Percentiles rank a stretch among this genome's conserved stretches.
phyloP scores from a whole-genome alignment of 805 yeast species.

The Cyberlindnera veronae region DNA sequence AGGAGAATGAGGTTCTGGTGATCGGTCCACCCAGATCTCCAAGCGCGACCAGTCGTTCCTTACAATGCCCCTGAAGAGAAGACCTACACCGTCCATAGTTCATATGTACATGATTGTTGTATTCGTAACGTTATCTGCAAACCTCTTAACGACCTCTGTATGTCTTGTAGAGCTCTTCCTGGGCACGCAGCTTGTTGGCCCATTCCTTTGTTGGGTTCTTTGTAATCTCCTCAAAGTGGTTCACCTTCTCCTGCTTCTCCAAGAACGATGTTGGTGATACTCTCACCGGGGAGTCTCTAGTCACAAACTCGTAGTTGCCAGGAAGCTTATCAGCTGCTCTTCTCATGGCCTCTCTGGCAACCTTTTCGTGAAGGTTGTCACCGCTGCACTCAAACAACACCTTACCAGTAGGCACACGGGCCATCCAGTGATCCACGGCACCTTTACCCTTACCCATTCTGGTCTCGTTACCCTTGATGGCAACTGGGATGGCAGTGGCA shows the following conservation, averaged over 20 bases:
- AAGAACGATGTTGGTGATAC: slow-evolving; percentile 62
- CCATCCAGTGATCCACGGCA: slow-evolving; percentile 95
- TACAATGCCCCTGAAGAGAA: neutral
- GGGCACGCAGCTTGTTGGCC: slow-evolving; percentile 49
- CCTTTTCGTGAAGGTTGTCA: slow-evolving; percentile 76
- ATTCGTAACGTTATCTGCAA: neutral
- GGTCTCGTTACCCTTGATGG: slow-evolving; percentile 95
- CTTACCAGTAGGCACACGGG: slow-evolving; percentile 93
- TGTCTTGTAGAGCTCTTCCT: slow-evolving; percentile 49
- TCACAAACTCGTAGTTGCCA: slow-evolving; percentile 84
- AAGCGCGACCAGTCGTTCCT: neutral
- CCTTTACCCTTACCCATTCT: slow-evolving; percentile 99
- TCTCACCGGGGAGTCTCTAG: slow-evolving; percentile 59
- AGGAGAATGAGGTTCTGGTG: no score
- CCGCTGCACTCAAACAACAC: slow-evolving; percentile 80
- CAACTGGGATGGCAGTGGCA: slow-evolving; percentile 82
- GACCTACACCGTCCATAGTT: neutral
- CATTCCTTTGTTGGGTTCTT: slow-evolving; percentile 64
- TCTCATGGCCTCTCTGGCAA: slow-evolving; percentile 86
- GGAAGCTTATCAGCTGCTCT: slow-evolving; percentile 92
- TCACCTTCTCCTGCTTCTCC: slow-evolving; percentile 39
- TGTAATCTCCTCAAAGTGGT: slow-evolving; percentile 53
- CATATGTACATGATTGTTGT: slow-evolving; percentile 11
- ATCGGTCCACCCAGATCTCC: no score
- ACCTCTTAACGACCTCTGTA: slow-evolving; percentile 54